Base-by-base conservation (phyloP, 176 grass and related monocot genomes). In the Melocanna baccifera region DNA sequence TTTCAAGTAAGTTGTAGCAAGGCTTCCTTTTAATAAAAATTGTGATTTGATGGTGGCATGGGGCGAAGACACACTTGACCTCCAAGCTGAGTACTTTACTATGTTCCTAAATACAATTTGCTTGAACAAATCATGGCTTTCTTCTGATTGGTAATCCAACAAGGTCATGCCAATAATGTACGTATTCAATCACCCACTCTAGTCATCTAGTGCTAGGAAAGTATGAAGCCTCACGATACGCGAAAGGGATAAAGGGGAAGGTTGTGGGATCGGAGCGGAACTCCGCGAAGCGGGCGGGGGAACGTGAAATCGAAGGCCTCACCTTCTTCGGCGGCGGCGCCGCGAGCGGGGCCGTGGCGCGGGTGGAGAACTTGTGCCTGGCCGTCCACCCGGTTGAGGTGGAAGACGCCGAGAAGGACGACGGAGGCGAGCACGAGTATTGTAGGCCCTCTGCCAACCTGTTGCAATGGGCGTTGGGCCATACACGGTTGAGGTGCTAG, bases 331-430 rank as follows among this genome's bases (percentile, higher is more conserved):
- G 34, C 23, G 29, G 5, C 36, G 20, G 22, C 6, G 0, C 19
- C 51, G 16, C 14, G 0, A 51, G 14, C 48, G 15, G 3, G 48
- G 48, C 11, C 46, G 83, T 1, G 62, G 51, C 8, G 13, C 25
- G 63, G 61, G 81, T 65, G 40, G 79, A 62, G 10, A 82, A 42
- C 23, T 65, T 82, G 64, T 68, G 26, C 75, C 76, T 22, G 89
- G 51, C 2, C 7, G 20, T 22, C 53, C 53, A 22, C 52, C 52
- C 19, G 19, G 52, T 15, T 2, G 19, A 55, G 23, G 84, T 73
- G 6, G 87, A 79, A 1, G 73, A 71, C 23, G 36, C 81, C 76
- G 55, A 91, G 89, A 20, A 91, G 56, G 12, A 23, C 64, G 13
- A 91, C 3, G 25, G 69, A 41, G 2, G 76, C 62, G 18, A 91